phyloP scores from a whole-genome alignment of 371 early-diverging fungal species.

The Mortierella sp. region DNA sequence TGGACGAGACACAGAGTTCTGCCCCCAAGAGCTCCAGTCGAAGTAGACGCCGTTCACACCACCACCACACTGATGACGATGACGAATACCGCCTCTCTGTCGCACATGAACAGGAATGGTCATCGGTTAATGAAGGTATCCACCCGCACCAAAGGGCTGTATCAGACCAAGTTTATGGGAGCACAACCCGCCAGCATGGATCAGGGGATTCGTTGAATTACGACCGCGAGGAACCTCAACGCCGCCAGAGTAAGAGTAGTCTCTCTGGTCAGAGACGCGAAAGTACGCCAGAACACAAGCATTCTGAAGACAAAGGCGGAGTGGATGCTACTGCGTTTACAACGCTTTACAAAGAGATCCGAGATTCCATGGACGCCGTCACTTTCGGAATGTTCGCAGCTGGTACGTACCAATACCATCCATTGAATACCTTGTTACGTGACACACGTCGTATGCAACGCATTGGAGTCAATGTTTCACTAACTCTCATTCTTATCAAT shows the following conservation, averaged over 20 bases:
- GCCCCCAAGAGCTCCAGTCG: not conserved
- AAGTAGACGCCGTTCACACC: slow-evolving; percentile 3
- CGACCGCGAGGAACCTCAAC: not conserved
- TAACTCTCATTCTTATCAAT: not conserved
- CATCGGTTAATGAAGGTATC: slow-evolving; percentile 3
- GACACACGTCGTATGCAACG: too few relatives aligned
- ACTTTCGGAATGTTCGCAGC: slow-evolving; percentile 48
- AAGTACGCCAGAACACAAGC: not conserved
- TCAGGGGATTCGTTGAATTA: slow-evolving; percentile 20
- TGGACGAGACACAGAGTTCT: slow-evolving; percentile 19
- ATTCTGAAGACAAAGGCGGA: slow-evolving; percentile 11
- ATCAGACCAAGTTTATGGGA: slow-evolving; percentile 13
- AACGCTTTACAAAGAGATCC: slow-evolving; percentile 49
- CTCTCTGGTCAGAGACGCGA: not conserved
- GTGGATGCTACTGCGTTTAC: slow-evolving; percentile 52
- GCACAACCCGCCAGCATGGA: not conserved
- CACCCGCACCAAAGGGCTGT: not conserved
- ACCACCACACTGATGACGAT: slow-evolving; percentile 18
- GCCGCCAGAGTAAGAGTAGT: slow-evolving; percentile 8
- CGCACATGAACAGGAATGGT: slow-evolving; percentile 6
- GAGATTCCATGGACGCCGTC: slow-evolving; percentile 47
- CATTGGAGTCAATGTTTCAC: not conserved
- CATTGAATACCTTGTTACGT: too few relatives aligned
- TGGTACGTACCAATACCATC: slow-evolving; percentile 13
- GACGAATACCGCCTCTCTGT: slow-evolving; percentile 4